These are phyloP conservation scores for Ustanciosporium gigantosporum DNA, from an alignment of 1,284 basidiomycete species.

Conservation along the genomic window DNA sequence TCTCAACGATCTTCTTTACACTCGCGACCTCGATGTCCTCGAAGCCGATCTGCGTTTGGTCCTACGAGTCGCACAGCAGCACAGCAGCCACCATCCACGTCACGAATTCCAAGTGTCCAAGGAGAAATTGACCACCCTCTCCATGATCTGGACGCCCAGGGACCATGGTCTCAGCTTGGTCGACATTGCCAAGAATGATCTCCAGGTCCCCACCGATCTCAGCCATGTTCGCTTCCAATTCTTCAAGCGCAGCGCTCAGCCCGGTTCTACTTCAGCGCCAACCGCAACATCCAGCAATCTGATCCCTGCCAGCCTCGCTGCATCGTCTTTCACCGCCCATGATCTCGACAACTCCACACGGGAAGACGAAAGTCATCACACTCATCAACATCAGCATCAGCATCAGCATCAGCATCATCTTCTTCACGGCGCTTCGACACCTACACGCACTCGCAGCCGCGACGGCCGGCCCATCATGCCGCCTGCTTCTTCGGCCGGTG, in stretches of 20 bases:
- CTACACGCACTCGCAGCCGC: constrained; percentile 26
- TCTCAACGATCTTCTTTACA: constrained; percentile 82
- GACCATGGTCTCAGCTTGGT: constrained; percentile 62
- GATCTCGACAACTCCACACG: constrained; percentile 8
- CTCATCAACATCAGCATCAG: no score
- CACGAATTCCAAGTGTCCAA: constrained; percentile 49
- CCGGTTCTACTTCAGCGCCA: constrained; percentile 8
- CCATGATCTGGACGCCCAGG: constrained; percentile 53
- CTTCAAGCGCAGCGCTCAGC: constrained; percentile 57
- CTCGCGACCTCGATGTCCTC: constrained; percentile 86
- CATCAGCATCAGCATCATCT: no score
- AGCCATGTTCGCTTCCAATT: constrained; percentile 63
- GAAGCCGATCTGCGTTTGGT: constrained; percentile 81
- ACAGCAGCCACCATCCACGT: constrained; percentile 65
- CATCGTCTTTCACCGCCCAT: constrained; percentile 3
- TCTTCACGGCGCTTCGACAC: constrained; percentile 17
- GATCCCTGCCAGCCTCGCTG: not conserved
- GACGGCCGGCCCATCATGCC: constrained; percentile 28
- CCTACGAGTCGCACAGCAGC: constrained; percentile 90
- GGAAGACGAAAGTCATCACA: not conserved
- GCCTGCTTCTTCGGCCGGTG: constrained; percentile 16
- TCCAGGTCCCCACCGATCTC: constrained; percentile 55
- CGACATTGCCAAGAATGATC: constrained; percentile 58
- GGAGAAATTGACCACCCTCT: constrained; percentile 50
- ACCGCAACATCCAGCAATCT: not conserved